These are phyloP conservation scores for Lachancea sp. DNA, from an alignment of 805 yeast species.

Conservation along the genomic window DNA sequence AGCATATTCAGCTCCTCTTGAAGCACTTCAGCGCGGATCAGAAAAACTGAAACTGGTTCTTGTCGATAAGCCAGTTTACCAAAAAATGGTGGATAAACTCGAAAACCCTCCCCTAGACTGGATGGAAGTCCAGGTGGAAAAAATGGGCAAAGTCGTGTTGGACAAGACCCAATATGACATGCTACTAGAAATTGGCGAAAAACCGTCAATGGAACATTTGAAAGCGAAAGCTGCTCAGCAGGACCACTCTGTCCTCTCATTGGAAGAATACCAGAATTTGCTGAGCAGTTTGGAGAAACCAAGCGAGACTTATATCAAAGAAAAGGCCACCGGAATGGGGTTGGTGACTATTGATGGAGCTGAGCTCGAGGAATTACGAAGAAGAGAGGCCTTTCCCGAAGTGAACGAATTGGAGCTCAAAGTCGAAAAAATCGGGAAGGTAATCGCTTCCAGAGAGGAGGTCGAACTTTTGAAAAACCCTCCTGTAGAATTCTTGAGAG, in stretches of 20 bases:
- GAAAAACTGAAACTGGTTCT: neutral
- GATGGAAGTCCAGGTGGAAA: conserved; percentile 31
- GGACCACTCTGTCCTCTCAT: neutral
- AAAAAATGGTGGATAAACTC: conserved; percentile 4
- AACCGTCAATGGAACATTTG: conserved; percentile 4
- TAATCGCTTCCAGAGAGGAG: neutral
- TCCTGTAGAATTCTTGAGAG: neutral
- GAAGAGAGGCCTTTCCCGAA: neutral
- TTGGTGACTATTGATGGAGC: neutral
- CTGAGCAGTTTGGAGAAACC: too few species aligned
- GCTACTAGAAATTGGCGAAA: neutral
- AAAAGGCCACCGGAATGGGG: conserved; percentile 24
- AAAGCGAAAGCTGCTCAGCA: conserved; percentile 10
- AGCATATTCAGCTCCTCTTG: conserved; percentile 10
- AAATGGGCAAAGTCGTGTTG: conserved; percentile 8
- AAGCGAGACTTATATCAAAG: conserved; percentile 27
- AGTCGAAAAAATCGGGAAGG: neutral
- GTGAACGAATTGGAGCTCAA: neutral
- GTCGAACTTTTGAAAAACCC: neutral
- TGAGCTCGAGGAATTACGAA: conserved; percentile 1
- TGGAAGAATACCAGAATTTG: neutral
- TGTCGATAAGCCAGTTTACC: conserved; percentile 8
- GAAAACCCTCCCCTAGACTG: conserved; percentile 30
- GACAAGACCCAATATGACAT: neutral
- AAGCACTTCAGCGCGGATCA: conserved; percentile 9